Conservation (phyloP, 192 early-diverging fungal species). For the Backusella macrospora region DNA sequence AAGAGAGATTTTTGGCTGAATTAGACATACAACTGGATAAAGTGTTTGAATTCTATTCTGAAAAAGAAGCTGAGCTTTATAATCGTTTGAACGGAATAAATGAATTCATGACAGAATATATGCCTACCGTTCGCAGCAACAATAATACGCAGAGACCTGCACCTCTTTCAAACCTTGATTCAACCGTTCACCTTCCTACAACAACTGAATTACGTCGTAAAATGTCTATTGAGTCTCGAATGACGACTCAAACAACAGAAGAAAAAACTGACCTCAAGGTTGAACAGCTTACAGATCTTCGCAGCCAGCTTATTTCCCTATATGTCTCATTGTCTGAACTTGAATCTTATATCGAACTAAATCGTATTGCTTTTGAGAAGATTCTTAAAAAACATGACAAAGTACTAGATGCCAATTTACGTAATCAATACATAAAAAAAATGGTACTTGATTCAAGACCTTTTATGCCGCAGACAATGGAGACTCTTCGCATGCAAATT, state of each 20-base stretch:
- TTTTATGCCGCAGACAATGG: slow-evolving; percentile 57
- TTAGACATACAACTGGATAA: slow-evolving; percentile 74
- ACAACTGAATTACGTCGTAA: background rate
- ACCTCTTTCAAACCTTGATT: slow-evolving; percentile 2
- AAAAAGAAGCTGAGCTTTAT: slow-evolving; percentile 68
- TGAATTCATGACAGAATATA: slow-evolving; percentile 8
- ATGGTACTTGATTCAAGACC: slow-evolving; percentile 58
- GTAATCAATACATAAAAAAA: slow-evolving; percentile 44
- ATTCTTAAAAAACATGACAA: slow-evolving; percentile 97
- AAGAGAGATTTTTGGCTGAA: slow-evolving; percentile 53
- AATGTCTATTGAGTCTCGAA: slow-evolving; percentile 30
- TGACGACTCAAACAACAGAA: slow-evolving; percentile 14
- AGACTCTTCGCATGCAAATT: slow-evolving; percentile 51
- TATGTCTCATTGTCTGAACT: slow-evolving; percentile 76
- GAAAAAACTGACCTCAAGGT: slow-evolving; percentile 9
- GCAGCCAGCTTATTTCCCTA: slow-evolving; percentile 27
- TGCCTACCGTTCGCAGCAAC: background rate
- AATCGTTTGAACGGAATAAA: slow-evolving; percentile 51
- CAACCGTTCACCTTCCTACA: slow-evolving; percentile 3
- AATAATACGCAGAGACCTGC: background rate
- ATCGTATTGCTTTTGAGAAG: slow-evolving; percentile 88
- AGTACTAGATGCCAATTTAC: slow-evolving; percentile 62
- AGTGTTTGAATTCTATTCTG: slow-evolving; percentile 68
- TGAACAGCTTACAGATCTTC: slow-evolving; percentile 23
- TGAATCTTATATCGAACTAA: slow-evolving; percentile 81